Evolutionary conservation across 129 eudicot genomes (phyloP).

Genomic region (Flaveria bidentis): DNA sequence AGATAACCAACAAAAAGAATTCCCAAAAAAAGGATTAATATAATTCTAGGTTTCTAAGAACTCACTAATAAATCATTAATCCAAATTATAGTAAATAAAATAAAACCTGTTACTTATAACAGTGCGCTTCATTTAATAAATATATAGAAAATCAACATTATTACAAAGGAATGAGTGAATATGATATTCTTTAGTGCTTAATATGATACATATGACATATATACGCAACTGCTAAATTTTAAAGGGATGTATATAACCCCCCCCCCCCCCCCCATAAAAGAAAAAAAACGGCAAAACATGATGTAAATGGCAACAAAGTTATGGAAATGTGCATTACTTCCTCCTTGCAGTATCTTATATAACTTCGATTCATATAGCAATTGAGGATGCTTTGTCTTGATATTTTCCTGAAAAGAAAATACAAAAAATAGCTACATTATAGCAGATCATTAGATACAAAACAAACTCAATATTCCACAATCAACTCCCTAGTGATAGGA

Average conservation of each 20-base stretch:
- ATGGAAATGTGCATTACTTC: constrained; percentile 61
- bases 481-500: background rate
- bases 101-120: background rate
- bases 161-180: too few relatives aligned
- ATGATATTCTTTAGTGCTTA: too few relatives aligned
- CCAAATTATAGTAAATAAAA: background rate
- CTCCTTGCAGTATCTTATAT: constrained; percentile 90
- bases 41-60: background rate
- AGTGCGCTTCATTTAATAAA: background rate
- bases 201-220: too few relatives aligned
- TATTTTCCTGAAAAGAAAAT: constrained; percentile 63
- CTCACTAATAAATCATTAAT: background rate
- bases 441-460: background rate
- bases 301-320: background rate
- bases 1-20: constrained; percentile 17
- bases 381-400: constrained; percentile 90
- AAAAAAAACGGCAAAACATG: too few relatives aligned
- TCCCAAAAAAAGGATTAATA: background rate
- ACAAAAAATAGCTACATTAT: constrained; percentile 5
- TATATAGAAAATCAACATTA: background rate
- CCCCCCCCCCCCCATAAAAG: too few relatives aligned
- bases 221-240: too few relatives aligned
- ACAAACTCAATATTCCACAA: constrained; percentile 6
- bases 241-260: background rate
- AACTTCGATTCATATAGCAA: constrained; percentile 82